Evolutionary conservation across 768 basidiomycete species (phyloP), one percentile per base, ranked within the genome.

Genomic region (Russula lepida): DNA sequence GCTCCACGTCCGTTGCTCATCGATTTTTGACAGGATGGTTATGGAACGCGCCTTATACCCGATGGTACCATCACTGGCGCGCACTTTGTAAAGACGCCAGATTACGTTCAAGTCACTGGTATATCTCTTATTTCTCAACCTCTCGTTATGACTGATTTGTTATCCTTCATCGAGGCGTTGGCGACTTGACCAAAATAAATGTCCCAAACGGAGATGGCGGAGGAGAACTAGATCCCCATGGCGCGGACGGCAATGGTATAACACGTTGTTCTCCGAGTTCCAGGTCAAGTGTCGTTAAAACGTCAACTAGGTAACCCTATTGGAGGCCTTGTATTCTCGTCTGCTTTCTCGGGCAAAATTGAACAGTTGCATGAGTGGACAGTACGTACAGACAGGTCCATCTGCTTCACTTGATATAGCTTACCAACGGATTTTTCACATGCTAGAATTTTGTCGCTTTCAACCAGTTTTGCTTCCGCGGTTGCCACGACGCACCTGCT

Each of bases 281-380:
- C 21, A 28, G 8, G 15, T 27, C 28, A 19, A 21, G 17, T 15
- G 49, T 44, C 44, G 32, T 50, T 57, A 32, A 62, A 28, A 27
- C 27, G 13, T 33, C 39, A 4, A 27, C 11, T 54, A 73, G 84
- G 81, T 17, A 84, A 82, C 67, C 84, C 80, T 11, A 79, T 81
- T 35, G 87, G 85, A 30, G 84, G 82, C 3, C 77, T 88, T 46
- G 84, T 91, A n/a, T 88, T 88, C 70, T 85, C 86, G 23, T 78
- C 59, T 61, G 85, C 84, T n/a, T 88, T 85, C 71, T 46, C 53
- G 7, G 84, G 82, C 23, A 72, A 74, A 50, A 64, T 81, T 4
- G 64, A 79, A 65, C 79, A 89, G 68, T 75, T 88, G 43, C 78
- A 83, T 66, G 84, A 90, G 69, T 92, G 90, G 90, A 88, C 85